Percentiles rank a stretch among this genome's conserved stretches.
These are phyloP conservation scores for Apiosordaria backusii DNA, from an alignment of 495 filamentous ascomycete species.

Conservation along the genomic window DNA sequence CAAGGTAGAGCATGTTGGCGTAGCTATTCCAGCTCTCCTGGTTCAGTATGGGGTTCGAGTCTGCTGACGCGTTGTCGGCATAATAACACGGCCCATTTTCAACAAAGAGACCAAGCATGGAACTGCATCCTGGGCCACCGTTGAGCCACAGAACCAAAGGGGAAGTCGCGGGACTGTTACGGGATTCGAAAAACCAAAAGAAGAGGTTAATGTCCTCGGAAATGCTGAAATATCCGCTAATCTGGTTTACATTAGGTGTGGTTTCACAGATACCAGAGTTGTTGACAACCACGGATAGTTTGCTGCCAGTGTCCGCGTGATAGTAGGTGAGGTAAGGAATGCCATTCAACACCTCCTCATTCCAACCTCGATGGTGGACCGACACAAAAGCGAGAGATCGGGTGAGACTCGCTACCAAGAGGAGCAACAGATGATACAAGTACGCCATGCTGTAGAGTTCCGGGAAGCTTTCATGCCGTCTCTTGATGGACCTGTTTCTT, in stretches of 20 bases:
- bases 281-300: slow-evolving; percentile 49
- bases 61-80: slow-evolving; percentile 46
- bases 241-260: slow-evolving; percentile 53
- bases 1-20: slow-evolving; percentile 27
- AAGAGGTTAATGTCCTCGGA: slow-evolving; percentile 52
- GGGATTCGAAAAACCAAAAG: slow-evolving; percentile 55
- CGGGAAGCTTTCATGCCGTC: neutral
- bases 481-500: no score
- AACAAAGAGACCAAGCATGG: slow-evolving; percentile 58
- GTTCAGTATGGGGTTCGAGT: slow-evolving; percentile 42
- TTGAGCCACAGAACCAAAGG: slow-evolving; percentile 55
- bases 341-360: neutral
- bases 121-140: slow-evolving; percentile 57
- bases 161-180: slow-evolving; percentile 46
- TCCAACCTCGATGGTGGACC: neutral
- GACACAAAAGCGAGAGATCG: neutral
- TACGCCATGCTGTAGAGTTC: neutral
- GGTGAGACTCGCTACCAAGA: neutral
- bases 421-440: neutral
- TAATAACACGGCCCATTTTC: slow-evolving; percentile 64
- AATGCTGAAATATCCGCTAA: slow-evolving; percentile 54
- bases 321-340: slow-evolving; percentile 43
- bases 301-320: slow-evolving; percentile 49
- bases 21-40: slow-evolving; percentile 61
- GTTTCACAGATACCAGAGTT: slow-evolving; percentile 57